Percentiles rank a stretch among this genome's conserved stretches.
phyloP scores from a whole-genome alignment of 1,139 yeast species.

The Geotrichum fermentans region DNA sequence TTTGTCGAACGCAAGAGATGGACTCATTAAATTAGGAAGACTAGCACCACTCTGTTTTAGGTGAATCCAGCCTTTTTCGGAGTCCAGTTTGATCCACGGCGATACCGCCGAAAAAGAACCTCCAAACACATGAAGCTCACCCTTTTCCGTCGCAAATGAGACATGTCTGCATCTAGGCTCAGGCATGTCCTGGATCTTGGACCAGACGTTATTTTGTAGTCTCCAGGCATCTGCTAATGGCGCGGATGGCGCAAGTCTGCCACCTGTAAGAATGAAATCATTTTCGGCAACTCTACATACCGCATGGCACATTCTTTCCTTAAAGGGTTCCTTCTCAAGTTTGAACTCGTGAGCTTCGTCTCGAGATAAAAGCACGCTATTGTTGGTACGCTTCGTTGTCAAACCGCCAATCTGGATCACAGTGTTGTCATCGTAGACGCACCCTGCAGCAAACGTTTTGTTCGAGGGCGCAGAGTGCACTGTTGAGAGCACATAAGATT shows the following conservation, averaged over 20 bases:
- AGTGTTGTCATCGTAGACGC: conserved; percentile 32
- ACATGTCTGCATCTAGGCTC: conserved; percentile 53
- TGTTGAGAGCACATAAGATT: background rate
- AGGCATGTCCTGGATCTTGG: conserved; percentile 40
- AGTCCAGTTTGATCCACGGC: conserved; percentile 30
- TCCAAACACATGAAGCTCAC: conserved; percentile 50
- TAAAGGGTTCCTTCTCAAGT: conserved; percentile 19
- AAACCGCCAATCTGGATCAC: conserved; percentile 54
- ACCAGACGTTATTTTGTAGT: conserved; percentile 38
- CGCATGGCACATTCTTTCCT: conserved; percentile 56
- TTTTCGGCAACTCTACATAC: conserved; percentile 38
- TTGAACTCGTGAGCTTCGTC: conserved; percentile 13
- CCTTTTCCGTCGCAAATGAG: conserved; percentile 38
- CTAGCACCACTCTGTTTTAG: conserved; percentile 12
- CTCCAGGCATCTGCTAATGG: conserved; percentile 45
- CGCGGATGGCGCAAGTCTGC: conserved; percentile 58
- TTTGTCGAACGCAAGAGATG: conserved; percentile 39
- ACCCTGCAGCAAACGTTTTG: conserved; percentile 50
- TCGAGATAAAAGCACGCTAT: conserved; percentile 25
- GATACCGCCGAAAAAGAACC: conserved; percentile 38
- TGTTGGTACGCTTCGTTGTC: conserved; percentile 42
- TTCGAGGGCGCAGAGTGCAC: conserved; percentile 24
- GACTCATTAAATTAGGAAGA: conserved; percentile 23
- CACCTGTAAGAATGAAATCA: conserved; percentile 53
- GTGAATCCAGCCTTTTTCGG: conserved; percentile 26